Conservation (phyloP, 352 stramenopile genomes). For the Phytophthora pini region DNA sequence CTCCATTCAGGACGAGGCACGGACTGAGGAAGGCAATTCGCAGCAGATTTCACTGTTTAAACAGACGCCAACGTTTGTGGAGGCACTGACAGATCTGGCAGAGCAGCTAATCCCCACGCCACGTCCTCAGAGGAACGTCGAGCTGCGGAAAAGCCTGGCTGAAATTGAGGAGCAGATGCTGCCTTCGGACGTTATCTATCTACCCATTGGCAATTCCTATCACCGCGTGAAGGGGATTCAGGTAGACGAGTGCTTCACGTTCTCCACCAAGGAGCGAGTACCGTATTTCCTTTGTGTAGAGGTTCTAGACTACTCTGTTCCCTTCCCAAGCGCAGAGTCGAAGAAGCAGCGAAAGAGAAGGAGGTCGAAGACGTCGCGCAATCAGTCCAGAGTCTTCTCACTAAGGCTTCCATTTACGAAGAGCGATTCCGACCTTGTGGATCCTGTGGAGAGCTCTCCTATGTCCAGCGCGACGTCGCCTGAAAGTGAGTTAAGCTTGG, state of each 20-base stretch:
- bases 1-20: constrained; percentile 62
- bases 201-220: constrained; percentile 78
- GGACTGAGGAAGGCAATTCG: constrained; percentile 62
- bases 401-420: constrained; percentile 68
- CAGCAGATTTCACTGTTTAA: constrained; percentile 73
- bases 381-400: constrained; percentile 46
- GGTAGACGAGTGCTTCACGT: constrained; percentile 82
- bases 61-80: constrained; percentile 75
- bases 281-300: constrained; percentile 86
- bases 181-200: constrained; percentile 79
- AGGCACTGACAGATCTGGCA: constrained; percentile 69
- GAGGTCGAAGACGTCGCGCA: constrained; percentile 29
- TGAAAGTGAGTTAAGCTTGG: constrained; percentile 35
- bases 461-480: constrained; percentile 34
- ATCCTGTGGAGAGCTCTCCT: constrained; percentile 26
- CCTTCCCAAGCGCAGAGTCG: constrained; percentile 15
- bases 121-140: constrained; percentile 48
- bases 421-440: constrained; percentile 13
- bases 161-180: constrained; percentile 62
- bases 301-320: constrained; percentile 74
- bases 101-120: constrained; percentile 65
- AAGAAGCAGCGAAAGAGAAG: constrained; percentile 41
- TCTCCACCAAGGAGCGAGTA: constrained; percentile 86
- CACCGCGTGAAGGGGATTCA: constrained; percentile 79
- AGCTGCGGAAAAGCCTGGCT: constrained; percentile 55